Evolutionary conservation across 1,284 basidiomycete genomes (phyloP), one percentile per base, ranked within the genome.

Genomic region (Flammula alnicola): DNA sequence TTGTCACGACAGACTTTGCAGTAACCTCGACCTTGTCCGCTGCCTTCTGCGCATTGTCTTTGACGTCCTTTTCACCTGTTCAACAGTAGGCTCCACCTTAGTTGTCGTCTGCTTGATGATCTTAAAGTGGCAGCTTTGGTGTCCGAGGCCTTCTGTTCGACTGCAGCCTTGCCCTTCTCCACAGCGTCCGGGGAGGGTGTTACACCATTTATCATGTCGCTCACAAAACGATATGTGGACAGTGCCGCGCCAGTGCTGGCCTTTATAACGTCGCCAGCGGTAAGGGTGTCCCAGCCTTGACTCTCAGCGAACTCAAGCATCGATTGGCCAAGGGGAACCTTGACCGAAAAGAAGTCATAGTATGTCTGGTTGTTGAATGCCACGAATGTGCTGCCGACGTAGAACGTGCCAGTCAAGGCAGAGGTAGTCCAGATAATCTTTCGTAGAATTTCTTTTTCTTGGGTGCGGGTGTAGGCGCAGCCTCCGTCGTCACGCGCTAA

Each of bases 231-330:
- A 58, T 86, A 82, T 44, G 78, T 72, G n/a, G 75, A 66, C 26
- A 76, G 72, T 51, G 78, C 71, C 0, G 77, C 71, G 47, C 78
- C 78, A 54, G 80, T 78, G 16, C 79, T 73, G 9, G 76, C 72
- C n/a, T 84, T 77, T 41, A 86, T 60, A 14, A 83, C 78, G 53
- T 85, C 79, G 54, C 80, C 70, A 17, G 81, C 62, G 17, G 88
- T 83, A 40, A 89, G 70, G 3, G 78, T 81, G 58, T 93, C 88
- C 88, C 89, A 92, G 19, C 84, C 78, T 59, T 86, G 75, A 37
- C 83, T 78, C 66, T 95, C 91, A 5, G 88, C 88, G 63, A 84
- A 91, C 53, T 94, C 86, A 30, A 95, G 77, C 64, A 96, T 78
- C 17, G 77, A 64, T 59, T 89, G 81, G 35, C 87, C 95, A 23